Evolutionary conservation across 1,284 basidiomycete species (phyloP).

Genomic region (Cryptococcus sp.): DNA sequence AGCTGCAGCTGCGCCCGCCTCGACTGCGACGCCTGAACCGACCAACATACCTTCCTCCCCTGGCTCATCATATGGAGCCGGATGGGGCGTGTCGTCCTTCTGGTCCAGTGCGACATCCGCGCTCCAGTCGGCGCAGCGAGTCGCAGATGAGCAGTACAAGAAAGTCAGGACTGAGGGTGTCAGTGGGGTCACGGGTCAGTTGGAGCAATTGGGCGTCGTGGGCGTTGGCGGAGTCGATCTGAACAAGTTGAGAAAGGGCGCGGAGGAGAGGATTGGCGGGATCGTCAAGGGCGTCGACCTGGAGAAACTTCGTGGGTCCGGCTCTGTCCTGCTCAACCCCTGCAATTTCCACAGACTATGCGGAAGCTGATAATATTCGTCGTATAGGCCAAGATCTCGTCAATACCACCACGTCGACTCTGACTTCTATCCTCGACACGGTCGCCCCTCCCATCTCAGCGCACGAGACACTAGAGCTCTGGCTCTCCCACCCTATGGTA

Average conservation of each 20-base stretch:
- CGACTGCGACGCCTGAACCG: constrained; percentile 16
- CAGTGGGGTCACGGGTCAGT: constrained; percentile 27
- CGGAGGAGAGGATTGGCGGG: constrained; percentile 53
- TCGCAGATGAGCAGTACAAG: constrained; percentile 83
- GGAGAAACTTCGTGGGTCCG: constrained; percentile 70
- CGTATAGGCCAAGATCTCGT: constrained; percentile 78
- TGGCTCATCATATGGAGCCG: constrained; percentile 30
- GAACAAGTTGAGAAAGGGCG: constrained; percentile 68
- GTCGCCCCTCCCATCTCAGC: constrained; percentile 97
- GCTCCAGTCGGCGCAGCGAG: constrained; percentile 80
- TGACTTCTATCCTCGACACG: constrained; percentile 89
- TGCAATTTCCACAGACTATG: background rate
- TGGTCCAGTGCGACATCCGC: constrained; percentile 84
- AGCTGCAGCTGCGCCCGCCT: constrained; percentile 10
- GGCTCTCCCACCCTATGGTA: constrained; percentile 92
- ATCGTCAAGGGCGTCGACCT: constrained; percentile 76
- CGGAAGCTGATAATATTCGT: background rate
- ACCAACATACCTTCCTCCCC: constrained; percentile 28
- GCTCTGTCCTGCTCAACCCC: background rate
- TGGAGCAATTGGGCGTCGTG: constrained; percentile 47
- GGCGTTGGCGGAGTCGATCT: constrained; percentile 75
- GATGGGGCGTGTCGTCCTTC: constrained; percentile 63
- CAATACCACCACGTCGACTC: constrained; percentile 77
- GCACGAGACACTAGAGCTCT: constrained; percentile 95
- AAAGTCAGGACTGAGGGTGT: constrained; percentile 63